phyloP scores from a whole-genome alignment of 2,329 filamentous ascomycete species.

The Zymoseptoria tritici region DNA sequence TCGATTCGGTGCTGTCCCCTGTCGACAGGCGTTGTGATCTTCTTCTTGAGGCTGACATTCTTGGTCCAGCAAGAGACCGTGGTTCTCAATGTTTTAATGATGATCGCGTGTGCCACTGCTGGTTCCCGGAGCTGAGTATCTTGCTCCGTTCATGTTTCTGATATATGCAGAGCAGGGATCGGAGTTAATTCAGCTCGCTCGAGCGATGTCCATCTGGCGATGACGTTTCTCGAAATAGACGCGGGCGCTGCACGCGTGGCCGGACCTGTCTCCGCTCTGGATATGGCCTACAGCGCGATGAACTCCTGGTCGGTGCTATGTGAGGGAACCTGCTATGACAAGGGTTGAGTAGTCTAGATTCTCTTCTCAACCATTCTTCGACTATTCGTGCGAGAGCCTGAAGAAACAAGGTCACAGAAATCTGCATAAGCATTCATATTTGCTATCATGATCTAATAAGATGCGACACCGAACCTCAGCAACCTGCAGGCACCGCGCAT shows the following conservation, averaged over 20 bases:
- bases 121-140: not conserved
- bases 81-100: not conserved
- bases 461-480: not conserved
- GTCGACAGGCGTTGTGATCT: constrained; percentile 21
- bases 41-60: constrained; percentile 7
- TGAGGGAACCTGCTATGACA: not conserved
- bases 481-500: not conserved
- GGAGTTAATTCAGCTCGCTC: not conserved
- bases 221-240: not conserved
- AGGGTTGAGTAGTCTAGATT: not conserved
- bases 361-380: not conserved
- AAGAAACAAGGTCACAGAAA: not conserved
- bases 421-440: not conserved
- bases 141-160: not conserved
- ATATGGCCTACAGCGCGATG: not conserved
- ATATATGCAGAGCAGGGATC: not conserved
- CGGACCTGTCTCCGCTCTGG: not conserved
- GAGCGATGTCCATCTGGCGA: not conserved
- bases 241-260: not conserved
- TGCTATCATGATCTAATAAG: not conserved
- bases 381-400: not conserved
- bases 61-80: not conserved
- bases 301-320: not conserved
- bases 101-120: not conserved
- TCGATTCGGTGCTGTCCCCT: constrained; percentile 1